Percentiles rank a stretch among this genome's conserved stretches.
Evolutionary conservation across 2,329 filamentous ascomycete genomes (phyloP).

Genomic region (Ophiocordyceps unilateralis): DNA sequence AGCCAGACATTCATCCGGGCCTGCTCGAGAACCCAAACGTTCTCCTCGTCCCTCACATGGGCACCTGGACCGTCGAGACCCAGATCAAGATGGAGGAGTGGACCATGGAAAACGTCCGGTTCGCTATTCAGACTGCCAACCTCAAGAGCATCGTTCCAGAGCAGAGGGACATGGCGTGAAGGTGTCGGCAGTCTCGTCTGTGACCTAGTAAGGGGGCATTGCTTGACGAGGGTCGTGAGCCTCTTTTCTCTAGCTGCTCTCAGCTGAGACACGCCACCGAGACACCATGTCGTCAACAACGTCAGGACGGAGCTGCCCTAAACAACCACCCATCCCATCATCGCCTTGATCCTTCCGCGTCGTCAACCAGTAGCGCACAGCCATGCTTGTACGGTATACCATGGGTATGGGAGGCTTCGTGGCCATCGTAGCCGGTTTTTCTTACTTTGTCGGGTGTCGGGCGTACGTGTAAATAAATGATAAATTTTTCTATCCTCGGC

Average conservation of each 20-base stretch:
- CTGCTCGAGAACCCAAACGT: conserved; percentile 41
- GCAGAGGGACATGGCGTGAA: conserved; percentile 36
- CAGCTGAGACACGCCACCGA: no score
- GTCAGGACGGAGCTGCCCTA: no score
- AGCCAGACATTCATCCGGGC: conserved; percentile 43
- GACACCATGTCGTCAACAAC: no score
- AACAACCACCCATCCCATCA: no score
- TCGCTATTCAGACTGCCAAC: conserved; percentile 42
- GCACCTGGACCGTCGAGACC: conserved; percentile 43
- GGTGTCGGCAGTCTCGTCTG: no score
- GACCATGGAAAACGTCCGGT: conserved; percentile 52
- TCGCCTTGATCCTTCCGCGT: no score
- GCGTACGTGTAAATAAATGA: neutral
- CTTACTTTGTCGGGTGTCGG: neutral
- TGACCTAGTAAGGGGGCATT: no score
- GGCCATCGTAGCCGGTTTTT: neutral
- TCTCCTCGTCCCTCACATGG: conserved; percentile 49
- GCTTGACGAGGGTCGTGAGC: no score
- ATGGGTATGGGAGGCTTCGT: neutral
- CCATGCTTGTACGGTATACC: neutral
- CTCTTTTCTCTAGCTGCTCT: no score
- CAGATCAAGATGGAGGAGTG: conserved; percentile 53
- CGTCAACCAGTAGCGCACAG: neutral
- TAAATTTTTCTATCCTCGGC: conserved; percentile 11
- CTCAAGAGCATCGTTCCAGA: conserved; percentile 58